A percentile compares a stretch with the other conserved stretches of the same genome.
phyloP scores from a whole-genome alignment of 2,329 filamentous ascomycete genomes.

The Alternaria rosae region DNA sequence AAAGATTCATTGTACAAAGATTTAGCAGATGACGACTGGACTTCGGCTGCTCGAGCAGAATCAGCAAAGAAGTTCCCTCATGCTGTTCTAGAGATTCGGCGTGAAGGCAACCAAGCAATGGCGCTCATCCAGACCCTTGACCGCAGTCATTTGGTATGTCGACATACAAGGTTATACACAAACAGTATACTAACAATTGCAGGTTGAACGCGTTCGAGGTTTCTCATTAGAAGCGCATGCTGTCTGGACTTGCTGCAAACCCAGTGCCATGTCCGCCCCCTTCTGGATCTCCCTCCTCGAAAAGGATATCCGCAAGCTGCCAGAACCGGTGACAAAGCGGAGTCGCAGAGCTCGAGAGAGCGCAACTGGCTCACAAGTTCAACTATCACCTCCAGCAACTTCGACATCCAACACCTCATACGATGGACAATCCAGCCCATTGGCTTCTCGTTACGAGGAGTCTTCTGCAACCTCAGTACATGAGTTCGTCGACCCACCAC shows the following conservation, averaged over 20 bases:
- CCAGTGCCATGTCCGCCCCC: conserved; percentile 55
- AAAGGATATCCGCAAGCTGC: conserved; percentile 62
- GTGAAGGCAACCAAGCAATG: conserved; percentile 53
- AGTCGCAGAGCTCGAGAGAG: conserved; percentile 37
- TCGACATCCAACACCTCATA: conserved; percentile 51
- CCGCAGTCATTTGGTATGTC: conserved; percentile 56
- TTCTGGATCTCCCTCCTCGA: conserved; percentile 58
- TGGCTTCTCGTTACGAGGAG: conserved; percentile 38
- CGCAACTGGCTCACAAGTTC: conserved; percentile 28
- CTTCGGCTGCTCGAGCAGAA: conserved; percentile 30
- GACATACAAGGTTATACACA: background rate
- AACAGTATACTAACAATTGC: conserved; percentile 27
- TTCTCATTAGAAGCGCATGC: conserved; percentile 64
- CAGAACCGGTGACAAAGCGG: conserved; percentile 46
- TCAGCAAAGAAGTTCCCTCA: conserved; percentile 55
- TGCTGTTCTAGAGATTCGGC: conserved; percentile 59
- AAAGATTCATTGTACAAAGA: conserved; percentile 40
- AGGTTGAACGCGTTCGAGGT: conserved; percentile 60
- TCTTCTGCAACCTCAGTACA: conserved; percentile 46
- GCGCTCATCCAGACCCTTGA: conserved; percentile 55
- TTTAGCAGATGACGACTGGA: conserved; percentile 43
- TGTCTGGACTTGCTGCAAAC: conserved; percentile 58
- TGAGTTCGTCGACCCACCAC: conserved; percentile 48
- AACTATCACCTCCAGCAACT: conserved; percentile 40
- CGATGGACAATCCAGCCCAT: conserved; percentile 44